These are phyloP conservation scores for Solanum hybrid DNA, from an alignment of 305 asterid genomes.

Conservation along the genomic window DNA sequence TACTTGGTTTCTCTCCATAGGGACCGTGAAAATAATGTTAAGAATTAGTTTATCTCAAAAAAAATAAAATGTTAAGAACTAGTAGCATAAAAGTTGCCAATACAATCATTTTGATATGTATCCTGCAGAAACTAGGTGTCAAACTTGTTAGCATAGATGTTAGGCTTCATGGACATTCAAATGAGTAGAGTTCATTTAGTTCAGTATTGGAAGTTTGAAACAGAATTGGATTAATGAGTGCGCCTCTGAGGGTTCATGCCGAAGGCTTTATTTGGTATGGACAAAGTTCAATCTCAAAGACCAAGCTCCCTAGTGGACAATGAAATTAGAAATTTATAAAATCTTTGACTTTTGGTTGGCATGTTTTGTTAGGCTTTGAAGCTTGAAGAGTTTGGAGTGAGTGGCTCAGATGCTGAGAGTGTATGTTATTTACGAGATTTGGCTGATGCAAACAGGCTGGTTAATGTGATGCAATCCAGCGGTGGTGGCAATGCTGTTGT, in stretches of 20 bases:
- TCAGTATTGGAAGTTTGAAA: background rate
- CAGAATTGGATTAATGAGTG: background rate
- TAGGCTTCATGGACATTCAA: background rate
- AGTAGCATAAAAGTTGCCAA: background rate
- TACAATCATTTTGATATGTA: background rate
- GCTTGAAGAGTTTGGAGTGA: constrained; percentile 88
- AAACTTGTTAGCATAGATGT: background rate
- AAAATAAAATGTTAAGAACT: background rate
- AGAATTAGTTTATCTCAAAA: background rate
- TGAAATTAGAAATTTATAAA: background rate
- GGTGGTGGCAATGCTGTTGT: constrained; percentile 72
- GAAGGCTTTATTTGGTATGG: background rate
- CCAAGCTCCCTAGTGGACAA: background rate
- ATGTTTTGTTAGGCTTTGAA: constrained; percentile 50
- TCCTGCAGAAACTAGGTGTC: background rate
- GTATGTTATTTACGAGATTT: constrained; percentile 70
- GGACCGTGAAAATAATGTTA: background rate
- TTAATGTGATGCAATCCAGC: constrained; percentile 46
- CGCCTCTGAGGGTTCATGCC: background rate
- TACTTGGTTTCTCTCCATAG: background rate
- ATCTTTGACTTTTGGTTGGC: constrained; percentile 14
- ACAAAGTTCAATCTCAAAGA: constrained; percentile 1
- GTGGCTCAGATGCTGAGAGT: constrained; percentile 59
- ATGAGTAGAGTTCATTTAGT: background rate
- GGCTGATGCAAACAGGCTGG: constrained; percentile 73